Conservation (phyloP, 129 eudicot genomes). For the Lonicera japonica region DNA sequence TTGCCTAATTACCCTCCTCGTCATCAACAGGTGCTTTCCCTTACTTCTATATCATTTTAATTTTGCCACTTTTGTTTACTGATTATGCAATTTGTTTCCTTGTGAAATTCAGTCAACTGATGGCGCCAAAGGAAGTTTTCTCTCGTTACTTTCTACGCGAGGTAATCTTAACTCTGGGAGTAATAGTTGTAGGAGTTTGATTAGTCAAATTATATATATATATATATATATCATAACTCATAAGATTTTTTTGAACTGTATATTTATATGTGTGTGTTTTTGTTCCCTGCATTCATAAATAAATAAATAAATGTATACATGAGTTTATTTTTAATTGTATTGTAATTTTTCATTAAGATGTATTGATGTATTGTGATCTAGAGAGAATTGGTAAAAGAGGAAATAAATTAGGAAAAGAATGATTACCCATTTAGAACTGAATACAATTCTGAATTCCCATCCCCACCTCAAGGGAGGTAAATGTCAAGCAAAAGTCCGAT, state of each 20-base stretch:
- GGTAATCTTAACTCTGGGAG: constrained; percentile 31
- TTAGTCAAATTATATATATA: too few species aligned
- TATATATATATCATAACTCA: too few species aligned
- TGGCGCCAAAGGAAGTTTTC: constrained; percentile 34
- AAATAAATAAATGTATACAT: neutral
- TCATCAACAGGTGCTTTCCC: constrained; percentile 42
- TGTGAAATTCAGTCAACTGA: constrained; percentile 39
- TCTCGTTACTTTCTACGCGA: constrained; percentile 44
- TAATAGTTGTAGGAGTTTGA: too few species aligned
- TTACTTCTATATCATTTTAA: neutral
- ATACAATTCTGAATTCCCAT: too few species aligned
- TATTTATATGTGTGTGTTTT: neutral
- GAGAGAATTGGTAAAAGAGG: too few species aligned
- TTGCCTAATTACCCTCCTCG: constrained; percentile 59
- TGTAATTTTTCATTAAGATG: neutral
- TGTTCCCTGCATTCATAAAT: neutral
- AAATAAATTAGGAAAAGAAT: too few species aligned
- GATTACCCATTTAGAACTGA: too few species aligned
- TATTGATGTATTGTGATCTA: neutral
- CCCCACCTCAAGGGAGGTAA: too few species aligned
- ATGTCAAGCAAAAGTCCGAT: too few species aligned
- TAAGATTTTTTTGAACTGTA: neutral
- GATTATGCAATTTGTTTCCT: neutral
- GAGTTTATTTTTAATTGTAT: neutral
- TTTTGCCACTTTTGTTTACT: neutral